A percentile compares a stretch with the other conserved stretches of the same genome.
Evolutionary conservation across 2,329 filamentous ascomycete species (phyloP).

Genomic region (Geoglossum cookeanum): DNA sequence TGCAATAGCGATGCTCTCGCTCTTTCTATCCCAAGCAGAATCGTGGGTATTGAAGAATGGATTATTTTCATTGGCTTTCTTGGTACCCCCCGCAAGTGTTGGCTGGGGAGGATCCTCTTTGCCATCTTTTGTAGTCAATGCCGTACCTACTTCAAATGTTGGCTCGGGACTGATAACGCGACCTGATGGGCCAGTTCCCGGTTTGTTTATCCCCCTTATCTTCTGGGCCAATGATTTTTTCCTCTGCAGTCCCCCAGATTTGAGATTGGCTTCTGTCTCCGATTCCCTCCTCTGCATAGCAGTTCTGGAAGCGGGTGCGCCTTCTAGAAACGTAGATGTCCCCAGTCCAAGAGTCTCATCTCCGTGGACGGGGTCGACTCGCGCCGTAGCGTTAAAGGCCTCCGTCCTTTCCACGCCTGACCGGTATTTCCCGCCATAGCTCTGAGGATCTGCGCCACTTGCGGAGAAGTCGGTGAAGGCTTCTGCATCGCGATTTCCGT

Average conservation of each 20-base stretch:
- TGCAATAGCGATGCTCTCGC: constrained; percentile 33
- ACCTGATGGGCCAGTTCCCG: constrained; percentile 38
- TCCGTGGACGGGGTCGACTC: constrained; percentile 60
- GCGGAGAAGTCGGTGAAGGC: constrained; percentile 64
- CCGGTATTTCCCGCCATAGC: not conserved
- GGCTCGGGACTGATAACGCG: constrained; percentile 18
- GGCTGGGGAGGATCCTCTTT: constrained; percentile 23
- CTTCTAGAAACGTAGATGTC: constrained; percentile 89
- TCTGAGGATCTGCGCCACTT: constrained; percentile 12
- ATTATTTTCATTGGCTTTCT: constrained; percentile 33
- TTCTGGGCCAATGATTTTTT: constrained; percentile 94
- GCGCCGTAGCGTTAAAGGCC: constrained; percentile 46
- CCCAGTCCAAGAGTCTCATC: constrained; percentile 69
- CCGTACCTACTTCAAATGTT: not conserved
- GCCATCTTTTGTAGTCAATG: constrained; percentile 6
- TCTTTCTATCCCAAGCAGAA: constrained; percentile 44
- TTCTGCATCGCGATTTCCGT: constrained; percentile 63
- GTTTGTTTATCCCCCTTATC: constrained; percentile 65
- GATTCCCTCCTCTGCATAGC: constrained; percentile 60
- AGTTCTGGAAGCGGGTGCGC: constrained; percentile 65
- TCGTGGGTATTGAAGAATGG: constrained; percentile 75
- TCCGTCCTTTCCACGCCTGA: not conserved
- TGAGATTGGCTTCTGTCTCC: constrained; percentile 37
- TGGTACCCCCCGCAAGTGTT: constrained; percentile 23
- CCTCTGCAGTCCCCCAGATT: constrained; percentile 45